Percentiles rank a stretch among this genome's conserved stretches.
phyloP scores from a whole-genome alignment of 306 rosid species.

The Alnus rubra region DNA sequence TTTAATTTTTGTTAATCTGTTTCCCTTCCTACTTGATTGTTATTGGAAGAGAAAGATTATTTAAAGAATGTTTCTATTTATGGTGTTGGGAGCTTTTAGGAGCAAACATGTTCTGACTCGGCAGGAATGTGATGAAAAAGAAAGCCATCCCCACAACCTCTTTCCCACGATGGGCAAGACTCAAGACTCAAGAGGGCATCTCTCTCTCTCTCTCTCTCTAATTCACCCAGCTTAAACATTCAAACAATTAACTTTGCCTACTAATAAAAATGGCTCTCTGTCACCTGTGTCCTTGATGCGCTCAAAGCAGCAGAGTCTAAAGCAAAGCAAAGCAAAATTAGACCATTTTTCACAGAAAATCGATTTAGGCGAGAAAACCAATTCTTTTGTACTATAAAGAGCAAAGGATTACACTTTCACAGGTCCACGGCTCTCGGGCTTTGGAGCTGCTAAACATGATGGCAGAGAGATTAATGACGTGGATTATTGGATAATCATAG shows the following conservation, averaged over 20 bases:
- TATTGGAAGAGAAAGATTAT: conserved; percentile 19
- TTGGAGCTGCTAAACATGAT: neutral
- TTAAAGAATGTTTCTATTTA: conserved; percentile 35
- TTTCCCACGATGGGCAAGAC: neutral
- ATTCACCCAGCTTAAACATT: too few relatives aligned
- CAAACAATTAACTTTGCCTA: too few relatives aligned
- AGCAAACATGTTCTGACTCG: conserved; percentile 40
- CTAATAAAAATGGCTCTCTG: neutral
- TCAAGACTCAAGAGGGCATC: too few relatives aligned
- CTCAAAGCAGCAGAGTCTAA: neutral
- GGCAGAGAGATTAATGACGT: neutral
- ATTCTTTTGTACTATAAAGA: too few relatives aligned
- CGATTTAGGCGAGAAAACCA: neutral
- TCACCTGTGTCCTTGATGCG: neutral
- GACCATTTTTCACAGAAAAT: neutral
- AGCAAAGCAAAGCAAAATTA: neutral
- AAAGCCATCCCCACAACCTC: conserved; percentile 40
- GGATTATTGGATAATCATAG: neutral
- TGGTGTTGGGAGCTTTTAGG: conserved; percentile 32
- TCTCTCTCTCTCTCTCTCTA: too few relatives aligned
- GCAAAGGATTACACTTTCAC: neutral
- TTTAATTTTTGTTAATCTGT: neutral
- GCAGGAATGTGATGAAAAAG: conserved; percentile 60
- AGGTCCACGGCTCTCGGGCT: neutral
- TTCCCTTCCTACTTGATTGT: conserved; percentile 4